Evolutionary conservation across 257 asterid species (phyloP).

Genomic region (Orobanche coerulescens): DNA sequence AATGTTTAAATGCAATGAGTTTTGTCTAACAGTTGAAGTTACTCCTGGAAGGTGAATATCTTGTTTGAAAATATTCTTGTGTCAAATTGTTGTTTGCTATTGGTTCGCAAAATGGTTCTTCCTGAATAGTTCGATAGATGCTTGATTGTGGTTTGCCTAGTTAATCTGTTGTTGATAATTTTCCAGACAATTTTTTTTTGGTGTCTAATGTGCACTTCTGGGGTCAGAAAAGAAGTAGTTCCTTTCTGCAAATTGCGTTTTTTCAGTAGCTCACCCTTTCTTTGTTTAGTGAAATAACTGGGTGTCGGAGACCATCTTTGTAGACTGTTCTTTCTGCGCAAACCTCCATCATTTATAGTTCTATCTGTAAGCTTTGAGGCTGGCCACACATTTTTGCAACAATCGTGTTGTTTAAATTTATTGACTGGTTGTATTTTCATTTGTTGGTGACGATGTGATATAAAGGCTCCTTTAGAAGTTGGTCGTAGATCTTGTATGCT

Average conservation of each 20-base stretch:
- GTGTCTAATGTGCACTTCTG: not conserved
- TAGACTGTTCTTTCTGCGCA: not conserved
- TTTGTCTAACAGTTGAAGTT: conserved; percentile 10
- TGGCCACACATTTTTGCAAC: not conserved
- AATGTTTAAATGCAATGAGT: not conserved
- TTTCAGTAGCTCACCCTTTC: not conserved
- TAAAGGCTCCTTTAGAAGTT: not conserved
- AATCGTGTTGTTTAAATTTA: not conserved
- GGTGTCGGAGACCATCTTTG: not conserved
- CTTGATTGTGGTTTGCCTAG: not conserved
- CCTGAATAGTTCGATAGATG: not conserved
- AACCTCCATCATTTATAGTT: not conserved
- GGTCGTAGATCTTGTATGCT: not conserved
- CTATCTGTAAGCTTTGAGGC: not conserved
- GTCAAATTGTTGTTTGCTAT: not conserved
- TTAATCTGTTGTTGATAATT: conserved; percentile 7
- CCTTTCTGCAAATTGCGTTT: conserved; percentile 1
- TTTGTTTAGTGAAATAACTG: not conserved
- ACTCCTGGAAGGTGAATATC: not conserved
- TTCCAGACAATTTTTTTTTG: not conserved
- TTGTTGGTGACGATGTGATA: not conserved
- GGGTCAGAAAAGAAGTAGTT: conserved; percentile 1
- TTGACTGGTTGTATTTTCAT: not conserved
- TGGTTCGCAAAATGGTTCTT: not conserved
- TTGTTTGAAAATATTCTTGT: not conserved